Percentiles rank a stretch among this genome's conserved stretches.
These are phyloP conservation scores for Pythium sukuiense DNA, from an alignment of 352 stramenopile species.

Conservation along the genomic window DNA sequence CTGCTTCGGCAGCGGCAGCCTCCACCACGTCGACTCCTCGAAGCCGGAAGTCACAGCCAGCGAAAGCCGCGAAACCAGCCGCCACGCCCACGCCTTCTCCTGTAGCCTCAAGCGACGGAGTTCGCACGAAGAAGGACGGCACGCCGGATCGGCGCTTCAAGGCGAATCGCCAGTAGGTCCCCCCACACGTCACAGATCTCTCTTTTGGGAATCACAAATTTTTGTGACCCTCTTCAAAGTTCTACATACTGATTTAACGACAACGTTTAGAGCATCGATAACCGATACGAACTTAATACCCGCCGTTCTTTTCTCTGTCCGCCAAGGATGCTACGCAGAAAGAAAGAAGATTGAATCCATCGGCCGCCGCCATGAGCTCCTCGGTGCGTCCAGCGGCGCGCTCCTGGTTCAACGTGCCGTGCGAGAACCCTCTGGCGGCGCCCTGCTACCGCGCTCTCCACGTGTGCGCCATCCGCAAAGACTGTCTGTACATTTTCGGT, in stretches of 20 bases:
- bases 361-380: constrained; percentile 29
- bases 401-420: constrained; percentile 73
- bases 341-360: constrained; percentile 5
- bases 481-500: constrained; percentile 94
- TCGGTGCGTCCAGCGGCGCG: constrained; percentile 46
- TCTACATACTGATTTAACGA: background rate
- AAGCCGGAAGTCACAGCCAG: background rate
- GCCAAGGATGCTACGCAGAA: background rate
- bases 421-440: constrained; percentile 76
- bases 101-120: background rate
- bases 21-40: background rate
- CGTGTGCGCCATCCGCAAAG: constrained; percentile 86
- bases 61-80: background rate
- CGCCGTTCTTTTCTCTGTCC: background rate
- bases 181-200: background rate
- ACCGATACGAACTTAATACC: background rate
- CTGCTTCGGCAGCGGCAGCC: background rate
- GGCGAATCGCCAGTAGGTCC: background rate
- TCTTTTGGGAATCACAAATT: background rate
- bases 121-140: background rate
- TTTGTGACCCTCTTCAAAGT: background rate
- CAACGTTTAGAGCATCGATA: background rate
- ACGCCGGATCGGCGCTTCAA: constrained; percentile 10
- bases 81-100: background rate
- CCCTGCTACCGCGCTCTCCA: constrained; percentile 94